A percentile compares a stretch with the other conserved stretches of the same genome.
phyloP scores from a whole-genome alignment of 2,329 filamentous ascomycete species.

The Plenodomus lindquistii region DNA sequence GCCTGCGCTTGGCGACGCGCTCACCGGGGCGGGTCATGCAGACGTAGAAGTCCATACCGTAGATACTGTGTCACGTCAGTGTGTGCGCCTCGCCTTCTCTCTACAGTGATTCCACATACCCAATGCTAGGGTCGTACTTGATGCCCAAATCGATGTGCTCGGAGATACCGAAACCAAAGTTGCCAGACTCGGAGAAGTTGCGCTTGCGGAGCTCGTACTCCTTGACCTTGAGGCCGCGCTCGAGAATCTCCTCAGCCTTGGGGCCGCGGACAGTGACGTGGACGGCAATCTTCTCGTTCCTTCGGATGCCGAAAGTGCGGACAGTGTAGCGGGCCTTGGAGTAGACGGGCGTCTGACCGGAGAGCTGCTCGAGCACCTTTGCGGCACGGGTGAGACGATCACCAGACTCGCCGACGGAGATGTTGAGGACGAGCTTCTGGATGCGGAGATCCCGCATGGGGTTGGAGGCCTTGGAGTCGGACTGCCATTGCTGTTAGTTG shows the following conservation, averaged over 20 bases:
- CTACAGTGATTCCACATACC: conserved; percentile 28
- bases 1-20: conserved; percentile 94
- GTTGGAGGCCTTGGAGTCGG: conserved; percentile 76
- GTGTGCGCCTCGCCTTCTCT: neutral
- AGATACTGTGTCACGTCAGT: conserved; percentile 43
- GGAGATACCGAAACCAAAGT: conserved; percentile 98
- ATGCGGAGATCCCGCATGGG: conserved; percentile 99
- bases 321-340: conserved; percentile 99
- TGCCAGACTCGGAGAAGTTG: conserved; percentile 98
- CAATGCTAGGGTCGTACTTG: conserved; percentile 63
- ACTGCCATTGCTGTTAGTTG: conserved; percentile 36
- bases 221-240: conserved; percentile 99
- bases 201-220: conserved; percentile 99
- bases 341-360: conserved; percentile 99
- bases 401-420: conserved; percentile 99
- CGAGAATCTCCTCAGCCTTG: conserved; percentile 99
- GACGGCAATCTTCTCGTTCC: conserved; percentile 98
- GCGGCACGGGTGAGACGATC: conserved; percentile 99
- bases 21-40: conserved; percentile 99
- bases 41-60: conserved; percentile 99
- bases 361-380: conserved; percentile 99
- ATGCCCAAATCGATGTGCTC: conserved; percentile 99
- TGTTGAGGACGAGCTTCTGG: conserved; percentile 99
- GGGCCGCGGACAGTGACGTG: conserved; percentile 99
- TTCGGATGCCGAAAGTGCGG: conserved; percentile 99